Evolutionary conservation across 176 grass and related monocot species (phyloP), one percentile per base, ranked within the genome.

Genomic region (Aegilops umbellulata): DNA sequence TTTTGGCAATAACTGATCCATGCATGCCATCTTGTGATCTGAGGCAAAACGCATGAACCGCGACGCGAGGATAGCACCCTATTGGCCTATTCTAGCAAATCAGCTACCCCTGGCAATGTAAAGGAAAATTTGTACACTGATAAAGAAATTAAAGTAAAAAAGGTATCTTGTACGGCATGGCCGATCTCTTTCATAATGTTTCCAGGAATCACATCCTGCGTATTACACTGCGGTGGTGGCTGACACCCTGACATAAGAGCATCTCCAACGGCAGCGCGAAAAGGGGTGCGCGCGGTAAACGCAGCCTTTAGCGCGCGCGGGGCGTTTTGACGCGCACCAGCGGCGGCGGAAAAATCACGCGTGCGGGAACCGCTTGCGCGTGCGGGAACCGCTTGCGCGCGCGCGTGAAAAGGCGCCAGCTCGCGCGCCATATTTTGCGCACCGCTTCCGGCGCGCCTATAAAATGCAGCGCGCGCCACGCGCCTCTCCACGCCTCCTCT

Each of bases 1-100:
- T 78, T 90, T 62, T 83, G 23, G 30, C 84, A 34, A 78, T 24
- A 83, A 78, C 57, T 44, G 39, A 15, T 69, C 24, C 32, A 27
- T 65, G 42, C 57, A 13, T 65, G 42, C 34, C 73, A 44, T 78
- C 65, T 65, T 78, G 19, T 82, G 65, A 31, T 22, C 9, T 1
- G 62, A 16, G 32, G 53, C 76, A 65, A 90, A 86, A 77, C 36
- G 12, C 55, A 12, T 26, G 65, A 77, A 64, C 47, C 39, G 73
- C 38, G 69, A 63, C 35, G 47, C 60, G 26, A 14, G 2, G 61
- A 67, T 15, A 69, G 17, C 39, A 77, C 51, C 6, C 17, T 55
- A 55, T 55, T 49, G 46, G 26, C 71, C 27, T 55, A 49, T 15
- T 32, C 57, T 84, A 57, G 10, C 35, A 24, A 84, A 61, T 22